A percentile compares a stretch with the other conserved stretches of the same genome.
phyloP scores from a whole-genome alignment of 2,329 filamentous ascomycete species.

The Trichophyton mentagrophytes region DNA sequence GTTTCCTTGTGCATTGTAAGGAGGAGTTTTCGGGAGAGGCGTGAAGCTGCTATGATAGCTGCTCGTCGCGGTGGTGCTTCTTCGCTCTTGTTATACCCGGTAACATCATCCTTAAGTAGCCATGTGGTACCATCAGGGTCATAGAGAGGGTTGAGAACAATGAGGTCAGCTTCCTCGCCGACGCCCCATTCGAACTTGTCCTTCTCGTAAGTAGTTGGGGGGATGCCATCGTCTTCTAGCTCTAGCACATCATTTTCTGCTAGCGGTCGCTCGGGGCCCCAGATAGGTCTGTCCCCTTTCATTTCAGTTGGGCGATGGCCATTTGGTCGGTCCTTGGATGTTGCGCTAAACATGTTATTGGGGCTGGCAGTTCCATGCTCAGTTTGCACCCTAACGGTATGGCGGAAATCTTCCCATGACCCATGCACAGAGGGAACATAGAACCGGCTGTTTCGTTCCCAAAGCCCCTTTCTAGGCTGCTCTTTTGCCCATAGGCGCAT shows the following conservation, averaged over 20 bases:
- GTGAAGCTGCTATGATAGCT: conserved; percentile 76
- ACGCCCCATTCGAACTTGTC: conserved; percentile 81
- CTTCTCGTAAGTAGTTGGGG: conserved; percentile 59
- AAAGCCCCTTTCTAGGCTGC: conserved; percentile 67
- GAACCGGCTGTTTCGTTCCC: conserved; percentile 68
- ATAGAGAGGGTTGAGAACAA: conserved; percentile 84
- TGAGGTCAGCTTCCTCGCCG: conserved; percentile 79
- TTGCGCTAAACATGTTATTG: conserved; percentile 54
- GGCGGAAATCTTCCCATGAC: conserved; percentile 65
- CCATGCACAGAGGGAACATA: conserved; percentile 67
- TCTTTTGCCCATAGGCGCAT: conserved; percentile 55
- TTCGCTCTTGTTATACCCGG: conserved; percentile 59
- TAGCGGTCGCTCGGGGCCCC: conserved; percentile 66
- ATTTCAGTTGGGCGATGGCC: conserved; percentile 12
- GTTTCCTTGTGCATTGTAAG: conserved; percentile 86
- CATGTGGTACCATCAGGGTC: conserved; percentile 79
- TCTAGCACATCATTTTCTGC: conserved; percentile 60
- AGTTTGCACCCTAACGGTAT: conserved; percentile 62
- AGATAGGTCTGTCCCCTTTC: conserved; percentile 52
- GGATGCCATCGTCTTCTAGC: conserved; percentile 57
- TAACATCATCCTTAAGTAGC: conserved; percentile 70
- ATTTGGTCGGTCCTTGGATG: conserved; percentile 19
- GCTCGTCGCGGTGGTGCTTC: conserved; percentile 58
- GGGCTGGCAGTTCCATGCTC: conserved; percentile 54
- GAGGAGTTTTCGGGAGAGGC: conserved; percentile 68